Evolutionary conservation across 2,329 filamentous ascomycete species (phyloP), one percentile per base, ranked within the genome.

Genomic region (Fusarium cicatricum): DNA sequence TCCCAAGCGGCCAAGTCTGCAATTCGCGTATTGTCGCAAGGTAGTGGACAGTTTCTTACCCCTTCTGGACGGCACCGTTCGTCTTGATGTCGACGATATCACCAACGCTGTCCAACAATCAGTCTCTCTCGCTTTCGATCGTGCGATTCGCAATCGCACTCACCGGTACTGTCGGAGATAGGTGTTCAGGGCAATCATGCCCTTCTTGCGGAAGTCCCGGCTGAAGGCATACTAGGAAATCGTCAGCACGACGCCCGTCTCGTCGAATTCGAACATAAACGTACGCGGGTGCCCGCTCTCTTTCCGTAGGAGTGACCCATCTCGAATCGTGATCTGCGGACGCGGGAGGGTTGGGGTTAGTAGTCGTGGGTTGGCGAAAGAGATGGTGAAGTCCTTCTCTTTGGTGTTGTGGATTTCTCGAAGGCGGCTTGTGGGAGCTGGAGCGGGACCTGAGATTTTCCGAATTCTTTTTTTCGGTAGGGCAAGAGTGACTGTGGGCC

Each of bases 61-160:
- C 93, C 88, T 97, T 96, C 85, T 97, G 93, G 68, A 96, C 90
- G 76, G 92, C 95, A 90, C 93, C 95, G 85, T 99, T 98, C 77
- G 90, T 91, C 83, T 96, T 96, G 80, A 99, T 92, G 79, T 99
- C 95, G 76, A 99, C 95, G 73, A 98, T 97, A 77, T 99, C 95
- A 80, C 95, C 95, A 76, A 99, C 95, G 80, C 89, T 92, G 73
- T 61, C 68, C 55, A 68, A 31, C 58, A 66, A 75, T 88, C 75
- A 86, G 79, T 72, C 34, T 66, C 53, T 48, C 28, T 40, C 45
- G 36, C 45, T 23, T 19, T 21, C 55, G 31, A 19, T 15, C 26
- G n/a, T 44, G 23, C 44, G 23, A 12, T 16, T 17, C 31, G n/a
- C 8, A 9, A 38, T 37, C 28, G 28, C 11, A 72, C 74, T 64